phyloP scores from a whole-genome alignment of 164 flowering plant species.

The Chimonanthus salicifolius region DNA sequence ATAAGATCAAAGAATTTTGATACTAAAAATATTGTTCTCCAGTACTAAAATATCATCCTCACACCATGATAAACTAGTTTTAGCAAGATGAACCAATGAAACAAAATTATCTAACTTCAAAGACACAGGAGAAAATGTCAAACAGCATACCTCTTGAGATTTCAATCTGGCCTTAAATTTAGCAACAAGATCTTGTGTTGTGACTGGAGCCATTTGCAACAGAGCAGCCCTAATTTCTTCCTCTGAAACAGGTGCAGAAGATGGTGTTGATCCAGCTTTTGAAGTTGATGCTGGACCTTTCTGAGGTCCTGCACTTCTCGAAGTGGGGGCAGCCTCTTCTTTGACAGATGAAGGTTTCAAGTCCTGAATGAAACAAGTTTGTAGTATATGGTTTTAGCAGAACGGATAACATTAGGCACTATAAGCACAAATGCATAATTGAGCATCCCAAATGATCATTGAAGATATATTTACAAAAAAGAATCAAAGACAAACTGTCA shows the following conservation, averaged over 20 bases:
- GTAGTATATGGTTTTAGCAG: not conserved
- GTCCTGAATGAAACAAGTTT: slow-evolving; percentile 35
- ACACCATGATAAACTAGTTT: not conserved
- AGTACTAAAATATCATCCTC: no score
- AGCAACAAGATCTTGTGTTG: slow-evolving; percentile 86
- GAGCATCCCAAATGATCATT: no score
- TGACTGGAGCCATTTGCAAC: slow-evolving; percentile 59
- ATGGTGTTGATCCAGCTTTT: slow-evolving; percentile 29
- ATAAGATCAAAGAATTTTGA: no score
- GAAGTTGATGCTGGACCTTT: slow-evolving; percentile 34
- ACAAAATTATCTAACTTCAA: not conserved
- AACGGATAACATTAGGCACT: not conserved
- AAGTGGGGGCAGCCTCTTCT: slow-evolving; percentile 36
- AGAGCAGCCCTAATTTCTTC: slow-evolving; percentile 85
- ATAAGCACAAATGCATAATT: not conserved
- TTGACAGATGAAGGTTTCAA: slow-evolving; percentile 40
- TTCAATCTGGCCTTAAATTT: slow-evolving; percentile 70
- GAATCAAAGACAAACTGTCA: not conserved
- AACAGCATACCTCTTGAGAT: slow-evolving; percentile 49
- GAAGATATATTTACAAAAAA: not conserved
- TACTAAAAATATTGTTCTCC: no score
- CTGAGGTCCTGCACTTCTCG: slow-evolving; percentile 34
- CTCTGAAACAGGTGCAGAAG: slow-evolving; percentile 72
- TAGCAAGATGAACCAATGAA: not conserved
- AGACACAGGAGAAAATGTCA: not conserved